These are phyloP conservation scores for Sarocladium brachiariae DNA, from an alignment of 2,329 filamentous ascomycete genomes.

Conservation along the genomic window DNA sequence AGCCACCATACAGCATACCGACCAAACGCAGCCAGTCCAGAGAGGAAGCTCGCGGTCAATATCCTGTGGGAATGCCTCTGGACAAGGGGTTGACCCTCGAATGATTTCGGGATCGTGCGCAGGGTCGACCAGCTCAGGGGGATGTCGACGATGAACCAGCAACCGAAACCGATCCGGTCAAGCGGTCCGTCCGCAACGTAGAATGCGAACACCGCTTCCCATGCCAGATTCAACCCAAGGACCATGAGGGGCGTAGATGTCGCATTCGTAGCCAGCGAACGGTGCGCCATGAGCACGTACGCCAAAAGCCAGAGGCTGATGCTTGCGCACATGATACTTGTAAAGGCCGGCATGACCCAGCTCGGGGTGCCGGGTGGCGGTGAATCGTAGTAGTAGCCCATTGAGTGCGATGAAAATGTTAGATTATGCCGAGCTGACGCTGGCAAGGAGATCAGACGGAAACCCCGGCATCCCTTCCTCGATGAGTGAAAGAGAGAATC, in stretches of 20 bases:
- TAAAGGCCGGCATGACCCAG: slow-evolving; percentile 29
- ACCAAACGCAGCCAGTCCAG: slow-evolving; percentile 32
- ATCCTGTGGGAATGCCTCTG: slow-evolving; percentile 32
- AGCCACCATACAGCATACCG: slow-evolving; percentile 42
- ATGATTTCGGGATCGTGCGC: slow-evolving; percentile 36
- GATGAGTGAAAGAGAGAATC: too few species aligned
- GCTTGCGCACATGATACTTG: slow-evolving; percentile 27
- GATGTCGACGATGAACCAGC: slow-evolving; percentile 44
- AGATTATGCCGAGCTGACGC: too few species aligned
- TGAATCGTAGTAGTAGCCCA: slow-evolving; percentile 33
- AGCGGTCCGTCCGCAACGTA: slow-evolving; percentile 36
- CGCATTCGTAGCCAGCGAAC: slow-evolving; percentile 37
- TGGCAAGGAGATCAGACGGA: too few species aligned
- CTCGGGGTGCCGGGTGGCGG: slow-evolving; percentile 26
- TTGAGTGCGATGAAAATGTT: slow-evolving; percentile 14
- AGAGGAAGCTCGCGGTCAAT: slow-evolving; percentile 26
- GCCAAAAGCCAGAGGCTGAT: slow-evolving; percentile 33
- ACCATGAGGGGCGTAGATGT: slow-evolving; percentile 44
- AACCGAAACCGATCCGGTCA: slow-evolving; percentile 35
- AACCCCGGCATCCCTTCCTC: too few species aligned
- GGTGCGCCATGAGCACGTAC: slow-evolving; percentile 41
- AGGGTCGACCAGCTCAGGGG: slow-evolving; percentile 39
- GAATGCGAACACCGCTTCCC: slow-evolving; percentile 43
- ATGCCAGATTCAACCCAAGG: slow-evolving; percentile 42
- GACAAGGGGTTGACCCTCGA: slow-evolving; percentile 33